Percentiles rank a stretch among this genome's conserved stretches.
phyloP scores from a whole-genome alignment of 163 green algal species.

The Scenedesmus sp. region DNA sequence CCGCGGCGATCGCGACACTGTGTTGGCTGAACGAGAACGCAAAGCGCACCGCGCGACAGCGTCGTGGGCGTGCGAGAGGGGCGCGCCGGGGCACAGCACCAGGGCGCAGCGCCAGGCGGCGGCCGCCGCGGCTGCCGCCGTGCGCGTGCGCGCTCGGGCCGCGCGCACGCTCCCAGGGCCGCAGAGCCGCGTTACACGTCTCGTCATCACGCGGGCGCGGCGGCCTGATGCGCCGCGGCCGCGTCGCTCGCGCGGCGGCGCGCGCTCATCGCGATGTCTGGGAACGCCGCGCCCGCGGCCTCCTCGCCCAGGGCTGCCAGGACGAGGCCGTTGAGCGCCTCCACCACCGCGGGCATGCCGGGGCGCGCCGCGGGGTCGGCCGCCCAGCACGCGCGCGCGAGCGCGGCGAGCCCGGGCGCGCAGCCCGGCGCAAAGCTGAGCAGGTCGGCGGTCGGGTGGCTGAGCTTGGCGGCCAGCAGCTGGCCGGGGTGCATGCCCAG shows the following conservation, averaged over 20 bases:
- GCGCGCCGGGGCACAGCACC: too few relatives aligned
- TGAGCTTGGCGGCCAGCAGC: conserved; percentile 37
- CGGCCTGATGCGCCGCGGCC: too few relatives aligned
- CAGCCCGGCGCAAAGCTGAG: background rate
- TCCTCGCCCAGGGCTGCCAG: conserved; percentile 29
- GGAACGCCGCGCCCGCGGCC: conserved; percentile 15
- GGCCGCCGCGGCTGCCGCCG: too few relatives aligned
- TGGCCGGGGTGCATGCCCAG: conserved; percentile 38
- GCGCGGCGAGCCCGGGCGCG: background rate
- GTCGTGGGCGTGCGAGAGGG: too few relatives aligned
- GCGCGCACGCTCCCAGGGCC: too few relatives aligned
- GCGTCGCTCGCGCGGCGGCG: background rate
- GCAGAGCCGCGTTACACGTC: too few relatives aligned
- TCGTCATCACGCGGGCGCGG: too few relatives aligned
- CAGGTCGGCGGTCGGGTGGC: conserved; percentile 16
- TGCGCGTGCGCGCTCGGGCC: too few relatives aligned
- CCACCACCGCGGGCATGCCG: conserved; percentile 21
- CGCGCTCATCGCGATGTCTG: conserved; percentile 19
- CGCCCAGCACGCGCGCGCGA: conserved; percentile 27
- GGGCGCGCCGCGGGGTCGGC: conserved; percentile 1
- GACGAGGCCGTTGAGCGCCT: conserved; percentile 12
- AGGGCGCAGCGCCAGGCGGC: too few relatives aligned
- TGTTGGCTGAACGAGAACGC: too few relatives aligned
- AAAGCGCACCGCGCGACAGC: too few relatives aligned
- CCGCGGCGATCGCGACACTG: too few relatives aligned